Evolutionary conservation across 2,329 filamentous ascomycete genomes (phyloP).

Genomic region (Plectosphaerella cucumerina): DNA sequence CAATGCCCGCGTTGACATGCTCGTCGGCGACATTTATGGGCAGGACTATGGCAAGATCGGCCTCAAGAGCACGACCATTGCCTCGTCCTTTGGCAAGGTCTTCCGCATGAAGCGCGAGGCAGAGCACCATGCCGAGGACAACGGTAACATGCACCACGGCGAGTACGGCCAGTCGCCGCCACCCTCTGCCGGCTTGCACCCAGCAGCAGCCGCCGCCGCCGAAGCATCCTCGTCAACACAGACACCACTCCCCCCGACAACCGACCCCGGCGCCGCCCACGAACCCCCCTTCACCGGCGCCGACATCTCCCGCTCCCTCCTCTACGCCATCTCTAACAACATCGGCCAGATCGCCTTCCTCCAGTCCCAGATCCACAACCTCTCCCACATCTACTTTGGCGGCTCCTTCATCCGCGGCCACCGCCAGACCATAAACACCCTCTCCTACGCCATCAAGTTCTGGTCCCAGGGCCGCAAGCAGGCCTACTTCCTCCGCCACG

Average conservation of each 20-base stretch:
- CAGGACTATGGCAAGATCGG: slow-evolving; percentile 95
- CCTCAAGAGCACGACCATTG: slow-evolving; percentile 91
- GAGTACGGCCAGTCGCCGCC: slow-evolving; percentile 29
- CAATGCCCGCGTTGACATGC: slow-evolving; percentile 90
- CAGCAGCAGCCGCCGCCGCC: slow-evolving; percentile 5
- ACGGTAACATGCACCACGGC: slow-evolving; percentile 51
- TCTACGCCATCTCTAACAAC: slow-evolving; percentile 97
- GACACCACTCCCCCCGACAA: slow-evolving; percentile 9
- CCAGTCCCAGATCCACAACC: slow-evolving; percentile 90
- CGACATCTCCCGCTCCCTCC: slow-evolving; percentile 84
- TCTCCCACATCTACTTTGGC: slow-evolving; percentile 95
- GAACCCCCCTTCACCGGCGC: slow-evolving; percentile 64
- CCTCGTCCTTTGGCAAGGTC: slow-evolving; percentile 94
- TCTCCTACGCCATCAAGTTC: slow-evolving; percentile 95
- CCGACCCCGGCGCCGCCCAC: slow-evolving; percentile 15
- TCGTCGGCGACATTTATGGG: slow-evolving; percentile 97
- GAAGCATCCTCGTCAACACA: slow-evolving; percentile 13
- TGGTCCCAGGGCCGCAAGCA: slow-evolving; percentile 94
- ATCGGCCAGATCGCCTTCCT: slow-evolving; percentile 97
- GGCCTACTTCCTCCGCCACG: slow-evolving; percentile 92
- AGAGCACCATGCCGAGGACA: slow-evolving; percentile 73
- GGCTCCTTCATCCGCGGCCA: slow-evolving; percentile 96
- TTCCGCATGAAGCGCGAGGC: slow-evolving; percentile 87
- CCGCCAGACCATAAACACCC: slow-evolving; percentile 94
- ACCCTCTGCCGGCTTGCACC: slow-evolving; percentile 2